Conservation (phyloP, 2,329 filamentous ascomycete species). For the Hymenoscyphus albidus region DNA sequence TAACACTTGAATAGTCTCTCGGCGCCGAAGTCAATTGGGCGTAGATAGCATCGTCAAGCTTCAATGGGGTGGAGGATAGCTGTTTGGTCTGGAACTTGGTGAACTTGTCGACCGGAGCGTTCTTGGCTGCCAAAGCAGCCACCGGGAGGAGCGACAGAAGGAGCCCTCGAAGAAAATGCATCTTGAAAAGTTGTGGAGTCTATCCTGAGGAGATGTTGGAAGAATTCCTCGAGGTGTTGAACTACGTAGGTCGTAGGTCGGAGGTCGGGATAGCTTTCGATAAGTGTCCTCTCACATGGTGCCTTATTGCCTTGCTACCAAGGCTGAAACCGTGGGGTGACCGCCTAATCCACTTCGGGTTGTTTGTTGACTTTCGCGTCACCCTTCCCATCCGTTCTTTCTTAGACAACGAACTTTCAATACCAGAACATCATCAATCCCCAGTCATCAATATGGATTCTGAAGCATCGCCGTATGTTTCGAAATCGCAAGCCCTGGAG, state of each 20-base stretch:
- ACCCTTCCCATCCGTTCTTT: background rate
- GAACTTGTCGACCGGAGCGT: conserved; percentile 64
- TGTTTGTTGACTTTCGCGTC: conserved; percentile 4
- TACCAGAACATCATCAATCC: background rate
- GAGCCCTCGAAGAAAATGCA: conserved; percentile 65
- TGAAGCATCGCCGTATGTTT: conserved; percentile 31
- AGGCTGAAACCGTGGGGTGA: background rate
- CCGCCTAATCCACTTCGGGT: background rate
- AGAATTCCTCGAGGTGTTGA: conserved; percentile 10
- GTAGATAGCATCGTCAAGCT: conserved; percentile 75
- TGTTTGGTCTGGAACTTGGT: conserved; percentile 65
- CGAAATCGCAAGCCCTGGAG: conserved; percentile 50
- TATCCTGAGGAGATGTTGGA: conserved; percentile 10
- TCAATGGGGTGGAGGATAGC: conserved; percentile 62
- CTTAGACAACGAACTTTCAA: background rate
- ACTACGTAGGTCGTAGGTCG: conserved; percentile 5
- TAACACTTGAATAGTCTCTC: conserved; percentile 76
- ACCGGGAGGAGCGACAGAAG: conserved; percentile 60
- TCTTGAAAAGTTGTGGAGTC: conserved; percentile 41
- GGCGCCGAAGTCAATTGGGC: conserved; percentile 69
- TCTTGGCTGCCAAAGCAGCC: conserved; percentile 60
- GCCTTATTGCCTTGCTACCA: background rate
- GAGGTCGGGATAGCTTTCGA: conserved; percentile 6
- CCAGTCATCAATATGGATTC: conserved; percentile 27
- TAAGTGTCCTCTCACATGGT: conserved; percentile 6